phyloP scores from a whole-genome alignment of 257 asterid species.

The Solanum pimpinellifolium region DNA sequence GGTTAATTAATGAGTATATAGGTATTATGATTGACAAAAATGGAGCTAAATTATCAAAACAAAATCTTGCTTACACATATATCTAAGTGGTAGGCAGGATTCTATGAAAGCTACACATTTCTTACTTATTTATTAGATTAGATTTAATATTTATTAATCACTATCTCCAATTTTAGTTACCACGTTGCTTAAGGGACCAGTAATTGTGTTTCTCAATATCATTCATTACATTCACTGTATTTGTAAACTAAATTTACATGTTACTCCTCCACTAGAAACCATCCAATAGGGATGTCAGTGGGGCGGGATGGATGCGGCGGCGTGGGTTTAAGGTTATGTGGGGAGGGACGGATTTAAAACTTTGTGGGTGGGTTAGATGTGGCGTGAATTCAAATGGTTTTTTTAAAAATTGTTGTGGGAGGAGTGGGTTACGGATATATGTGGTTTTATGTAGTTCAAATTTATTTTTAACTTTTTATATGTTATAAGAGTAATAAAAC shows the following conservation, averaged over 20 bases:
- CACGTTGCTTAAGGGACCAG: neutral
- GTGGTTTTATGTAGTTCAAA: too few relatives aligned
- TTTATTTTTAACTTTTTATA: too few relatives aligned
- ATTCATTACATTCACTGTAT: neutral
- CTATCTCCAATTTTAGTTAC: neutral
- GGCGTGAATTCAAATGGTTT: fast-evolving
- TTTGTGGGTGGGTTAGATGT: too few relatives aligned
- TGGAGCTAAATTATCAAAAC: neutral
- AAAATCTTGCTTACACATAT: neutral
- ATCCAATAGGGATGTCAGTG: too few relatives aligned
- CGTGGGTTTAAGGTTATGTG: too few relatives aligned
- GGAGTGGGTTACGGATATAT: too few relatives aligned
- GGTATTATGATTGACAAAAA: neutral
- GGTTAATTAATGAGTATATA: neutral
- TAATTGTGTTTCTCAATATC: neutral
- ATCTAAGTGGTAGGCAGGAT: neutral
- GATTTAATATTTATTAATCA: neutral
- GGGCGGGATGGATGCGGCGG: too few relatives aligned
- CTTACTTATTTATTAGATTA: neutral
- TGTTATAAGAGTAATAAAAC: too few relatives aligned
- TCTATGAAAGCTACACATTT: neutral
- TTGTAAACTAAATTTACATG: neutral
- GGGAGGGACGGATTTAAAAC: too few relatives aligned
- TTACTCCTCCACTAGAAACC: neutral
- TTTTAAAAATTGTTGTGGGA: too few relatives aligned